A percentile compares a stretch with the other conserved stretches of the same genome.
Conservation (phyloP, 140 eudicot genomes). For the Cichorium intybus region DNA sequence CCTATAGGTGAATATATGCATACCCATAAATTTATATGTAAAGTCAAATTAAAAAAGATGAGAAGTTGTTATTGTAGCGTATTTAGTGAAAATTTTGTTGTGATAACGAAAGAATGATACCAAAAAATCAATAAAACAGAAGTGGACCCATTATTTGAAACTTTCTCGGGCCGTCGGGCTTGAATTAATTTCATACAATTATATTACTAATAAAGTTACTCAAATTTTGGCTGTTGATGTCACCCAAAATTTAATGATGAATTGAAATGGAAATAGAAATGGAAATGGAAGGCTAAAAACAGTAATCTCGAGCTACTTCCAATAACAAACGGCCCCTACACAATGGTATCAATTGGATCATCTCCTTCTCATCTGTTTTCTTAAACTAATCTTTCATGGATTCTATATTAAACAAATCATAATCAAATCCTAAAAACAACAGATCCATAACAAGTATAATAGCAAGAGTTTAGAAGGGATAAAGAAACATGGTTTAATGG, state of each 20-base stretch:
- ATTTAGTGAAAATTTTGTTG: not conserved
- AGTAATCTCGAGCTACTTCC: slow-evolving; percentile 1
- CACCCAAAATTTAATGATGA: not conserved
- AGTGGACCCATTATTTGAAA: not conserved
- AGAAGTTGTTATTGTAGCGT: not conserved
- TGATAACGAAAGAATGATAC: not conserved
- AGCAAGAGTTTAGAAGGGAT: not conserved
- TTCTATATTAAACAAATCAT: not conserved
- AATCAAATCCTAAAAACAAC: not conserved
- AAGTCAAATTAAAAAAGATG: not conserved
- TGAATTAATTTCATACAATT: slow-evolving; percentile 8
- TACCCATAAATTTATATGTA: not conserved
- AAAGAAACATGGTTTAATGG: not conserved
- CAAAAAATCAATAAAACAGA: not conserved
- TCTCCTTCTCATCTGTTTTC: not conserved
- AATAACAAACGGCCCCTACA: not conserved
- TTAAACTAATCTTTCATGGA: not conserved
- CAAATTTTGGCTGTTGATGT: too few relatives aligned
- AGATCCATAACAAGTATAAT: not conserved
- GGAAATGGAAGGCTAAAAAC: not conserved
- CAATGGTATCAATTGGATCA: not conserved
- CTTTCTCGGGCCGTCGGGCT: slow-evolving; percentile 4
- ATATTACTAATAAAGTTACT: not conserved
- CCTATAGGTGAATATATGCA: too few relatives aligned
- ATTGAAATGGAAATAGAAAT: slow-evolving; percentile 2